Percentiles rank a stretch among this genome's conserved stretches.
Evolutionary conservation across 768 basidiomycete species (phyloP).

Genomic region (Boletus speciosus): DNA sequence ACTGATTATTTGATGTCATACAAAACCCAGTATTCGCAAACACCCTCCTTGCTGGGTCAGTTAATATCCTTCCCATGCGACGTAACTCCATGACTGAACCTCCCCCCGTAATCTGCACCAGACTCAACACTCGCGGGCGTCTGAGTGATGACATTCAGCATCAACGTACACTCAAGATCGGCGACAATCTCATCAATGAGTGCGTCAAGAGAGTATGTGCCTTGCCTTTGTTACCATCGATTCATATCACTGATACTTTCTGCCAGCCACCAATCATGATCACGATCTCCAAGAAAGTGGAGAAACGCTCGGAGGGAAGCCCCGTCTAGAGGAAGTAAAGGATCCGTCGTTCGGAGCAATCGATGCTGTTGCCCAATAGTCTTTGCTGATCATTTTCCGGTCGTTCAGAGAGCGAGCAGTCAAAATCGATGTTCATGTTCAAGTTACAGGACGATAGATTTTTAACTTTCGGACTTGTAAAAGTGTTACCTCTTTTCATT

Average conservation of each 20-base stretch:
- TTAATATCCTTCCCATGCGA: neutral
- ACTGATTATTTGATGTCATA: neutral
- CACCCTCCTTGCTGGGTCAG: conserved; percentile 15
- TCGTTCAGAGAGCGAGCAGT: neutral
- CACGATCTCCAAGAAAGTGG: conserved; percentile 9
- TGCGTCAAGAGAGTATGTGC: conserved; percentile 6
- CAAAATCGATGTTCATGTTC: neutral
- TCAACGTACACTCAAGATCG: conserved; percentile 1
- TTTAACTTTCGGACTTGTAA: neutral
- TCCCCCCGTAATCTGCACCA: neutral
- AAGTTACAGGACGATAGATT: neutral
- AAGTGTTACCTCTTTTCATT: neutral
- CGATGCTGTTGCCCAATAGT: neutral
- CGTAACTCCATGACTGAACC: neutral
- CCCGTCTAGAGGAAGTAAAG: conserved; percentile 1
- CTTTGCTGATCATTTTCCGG: neutral
- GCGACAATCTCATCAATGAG: conserved; percentile 5
- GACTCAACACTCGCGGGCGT: conserved; percentile 10
- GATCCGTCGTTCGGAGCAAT: neutral
- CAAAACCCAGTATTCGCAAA: conserved; percentile 17
- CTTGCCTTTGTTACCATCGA: neutral
- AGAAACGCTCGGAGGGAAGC: conserved; percentile 4
- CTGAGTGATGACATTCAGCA: conserved; percentile 15
- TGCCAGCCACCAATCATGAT: conserved; percentile 16
- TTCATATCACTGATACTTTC: neutral